Evolutionary conservation across 1,284 basidiomycete species (phyloP).

Genomic region (Marasmius sp.): DNA sequence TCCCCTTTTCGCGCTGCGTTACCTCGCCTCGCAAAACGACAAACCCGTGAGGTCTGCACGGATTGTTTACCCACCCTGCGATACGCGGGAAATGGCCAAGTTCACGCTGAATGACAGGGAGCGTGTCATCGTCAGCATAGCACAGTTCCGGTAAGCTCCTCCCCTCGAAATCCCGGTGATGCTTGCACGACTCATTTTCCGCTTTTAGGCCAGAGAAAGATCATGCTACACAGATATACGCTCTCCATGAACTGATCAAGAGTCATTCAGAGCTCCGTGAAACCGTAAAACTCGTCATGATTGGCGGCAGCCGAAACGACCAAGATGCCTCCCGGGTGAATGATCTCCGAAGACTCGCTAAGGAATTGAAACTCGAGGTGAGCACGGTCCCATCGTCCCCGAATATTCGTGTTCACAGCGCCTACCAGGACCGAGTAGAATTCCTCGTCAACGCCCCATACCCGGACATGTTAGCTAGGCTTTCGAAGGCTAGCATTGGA

Average conservation of each 20-base stretch:
- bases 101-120: conserved; percentile 65
- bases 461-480: conserved; percentile 63
- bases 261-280: conserved; percentile 57
- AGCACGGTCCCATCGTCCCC: conserved; percentile 1
- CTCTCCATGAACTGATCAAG: conserved; percentile 65
- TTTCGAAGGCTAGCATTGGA: conserved; percentile 80
- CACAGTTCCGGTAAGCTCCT: conserved; percentile 78
- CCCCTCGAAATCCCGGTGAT: not conserved
- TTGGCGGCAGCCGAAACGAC: conserved; percentile 83
- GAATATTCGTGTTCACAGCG: not conserved
- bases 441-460: conserved; percentile 89
- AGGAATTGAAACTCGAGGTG: conserved; percentile 68
- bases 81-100: conserved; percentile 71
- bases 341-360: conserved; percentile 57
- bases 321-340: conserved; percentile 75
- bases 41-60: conserved; percentile 24
- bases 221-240: conserved; percentile 77
- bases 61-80: conserved; percentile 91
- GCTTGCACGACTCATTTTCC: not conserved
- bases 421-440: conserved; percentile 60
- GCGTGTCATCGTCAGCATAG: conserved; percentile 79
- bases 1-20: conserved; percentile 23
- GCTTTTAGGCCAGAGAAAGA: conserved; percentile 88
- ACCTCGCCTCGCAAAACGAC: conserved; percentile 17
- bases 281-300: conserved; percentile 61